phyloP scores from a whole-genome alignment of 1,139 yeast genomes.

The Candida mesenterica region DNA sequence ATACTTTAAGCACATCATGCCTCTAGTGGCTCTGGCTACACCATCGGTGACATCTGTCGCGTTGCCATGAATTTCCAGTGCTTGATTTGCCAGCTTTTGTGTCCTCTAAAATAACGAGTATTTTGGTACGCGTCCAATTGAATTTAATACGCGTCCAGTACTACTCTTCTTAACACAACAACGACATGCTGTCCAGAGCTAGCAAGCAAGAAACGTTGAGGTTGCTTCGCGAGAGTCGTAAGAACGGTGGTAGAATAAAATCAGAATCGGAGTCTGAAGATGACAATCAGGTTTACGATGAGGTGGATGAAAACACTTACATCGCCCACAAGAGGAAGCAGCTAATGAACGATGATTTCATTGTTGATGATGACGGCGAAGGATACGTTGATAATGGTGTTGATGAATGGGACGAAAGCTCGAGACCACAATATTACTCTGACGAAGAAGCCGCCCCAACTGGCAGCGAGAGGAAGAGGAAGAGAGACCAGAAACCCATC shows the following conservation, averaged over 20 bases:
- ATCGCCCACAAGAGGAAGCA: conserved; percentile 76
- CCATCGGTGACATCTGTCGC: no score
- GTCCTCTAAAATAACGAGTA: conserved; percentile 2
- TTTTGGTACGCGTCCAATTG: no score
- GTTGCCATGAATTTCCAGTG: no score
- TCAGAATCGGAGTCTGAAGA: conserved; percentile 24
- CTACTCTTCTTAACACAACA: neutral
- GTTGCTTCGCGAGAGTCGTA: conserved; percentile 42
- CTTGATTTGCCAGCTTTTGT: no score
- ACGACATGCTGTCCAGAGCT: conserved; percentile 23
- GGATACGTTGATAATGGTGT: conserved; percentile 91
- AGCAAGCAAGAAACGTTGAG: conserved; percentile 36
- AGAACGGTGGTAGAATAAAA: conserved; percentile 29
- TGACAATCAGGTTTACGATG: conserved; percentile 68
- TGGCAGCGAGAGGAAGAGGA: conserved; percentile 25
- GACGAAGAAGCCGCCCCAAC: conserved; percentile 46
- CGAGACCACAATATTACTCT: conserved; percentile 50
- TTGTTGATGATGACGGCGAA: conserved; percentile 88
- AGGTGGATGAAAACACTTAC: conserved; percentile 78
- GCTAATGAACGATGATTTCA: conserved; percentile 84
- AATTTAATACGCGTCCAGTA: neutral
- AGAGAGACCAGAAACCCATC: conserved; percentile 30
- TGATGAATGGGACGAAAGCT: conserved; percentile 76
- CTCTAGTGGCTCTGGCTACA: no score
- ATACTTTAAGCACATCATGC: no score